Base-by-base conservation (phyloP, 2,329 filamentous ascomycete genomes). In the Talaromyces verruculosus region DNA sequence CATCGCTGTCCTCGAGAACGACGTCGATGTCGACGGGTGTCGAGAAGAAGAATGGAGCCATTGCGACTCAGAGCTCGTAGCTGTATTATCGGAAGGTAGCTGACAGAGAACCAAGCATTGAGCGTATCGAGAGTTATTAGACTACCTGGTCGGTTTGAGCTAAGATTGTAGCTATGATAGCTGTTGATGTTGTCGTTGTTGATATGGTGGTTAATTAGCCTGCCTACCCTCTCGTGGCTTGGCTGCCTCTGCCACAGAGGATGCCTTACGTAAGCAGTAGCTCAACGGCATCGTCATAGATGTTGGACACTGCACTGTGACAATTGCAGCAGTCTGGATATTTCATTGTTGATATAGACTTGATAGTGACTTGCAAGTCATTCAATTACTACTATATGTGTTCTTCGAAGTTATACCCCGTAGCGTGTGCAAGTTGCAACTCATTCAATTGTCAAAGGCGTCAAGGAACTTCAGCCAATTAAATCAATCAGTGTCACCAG, bases 21-120 rank as follows among this genome's bases (percentile, higher is more conserved):
- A 99, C 91, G 83, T 99, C 95, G 83, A 99, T 99, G 81, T 99
- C 95, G 81, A 99, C 91, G 64, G 95, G 95, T 67, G 94, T 97
- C 72, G 93, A 93, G 84, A 98, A 99, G 84, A 97, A 96, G 84
- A 96, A 96, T 83, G 96, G 96, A 72, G 95, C 96, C 95, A 98
- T 97, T 72, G 71, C 78, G 69, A 62, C 60, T 57, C 60, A 22
- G 59, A 33, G 37, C 15, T 55, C 28, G 22, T 25, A 41, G 41
- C 43, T 53, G 37, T 45, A 22, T 25, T 60, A 45, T 28, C 13
- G n/a, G 6, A 5, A 33, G 1, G 19, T 19, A 33, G 37, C 25
- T 59, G 19, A 17, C n/a, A 41, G 22, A 25, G 1, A 47, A 30
- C 33, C 22, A 33, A 61, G 28, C 37, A 61, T 61, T 61, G 37